Base-by-base conservation (phyloP, 495 filamentous ascomycete species). In the Podospora didyma region DNA sequence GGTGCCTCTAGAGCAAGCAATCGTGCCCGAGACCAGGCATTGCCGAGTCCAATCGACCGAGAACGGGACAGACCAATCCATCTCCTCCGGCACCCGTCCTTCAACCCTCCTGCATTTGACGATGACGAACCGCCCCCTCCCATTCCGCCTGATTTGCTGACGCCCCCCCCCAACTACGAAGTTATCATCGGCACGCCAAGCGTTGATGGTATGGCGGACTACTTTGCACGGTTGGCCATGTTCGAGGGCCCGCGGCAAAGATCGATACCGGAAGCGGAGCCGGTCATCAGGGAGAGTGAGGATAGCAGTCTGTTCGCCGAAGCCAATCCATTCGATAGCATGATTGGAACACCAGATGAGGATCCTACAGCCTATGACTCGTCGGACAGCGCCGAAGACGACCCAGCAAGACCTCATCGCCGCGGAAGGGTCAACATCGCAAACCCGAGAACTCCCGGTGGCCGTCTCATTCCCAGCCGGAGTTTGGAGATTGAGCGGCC, bases 91-190 rank as follows among this genome's bases (percentile, higher is more conserved):
- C 77, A 80, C 3, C 95, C 95, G 0, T 94, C 89, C 0, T 95
- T 88, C 68, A 91, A 93, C 49, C 94, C 94, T 1, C 94, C 94
- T 0, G 80, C 92, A 0, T 98, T 97, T 61, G 89, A 96, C 54
- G 89, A 88, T 17, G 87, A 96, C 9, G 80, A 86, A 16, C 88
- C 93, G n/a, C 92, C 93, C 2, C 95, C 77, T 21, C 69, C 72
- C 11, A 31, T 67, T 9, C 51, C 57, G 6, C 47, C 48, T n/a
- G 63, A 66, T 19, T 67, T 94, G 34, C 71, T 89, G 53, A 96
- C 92, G 0, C 92, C 92, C 1, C 94, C 94, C 2, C 94, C 94
- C 0, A 85, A 87, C 51, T 98, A 98, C 60, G 90, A 92, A 17
- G 76, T 76, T 23, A 87, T 97, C 49, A 84, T 96, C n/a, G 88